Conservation (phyloP, 805 yeast species). For the Kluyveromyces nonfermentans region DNA sequence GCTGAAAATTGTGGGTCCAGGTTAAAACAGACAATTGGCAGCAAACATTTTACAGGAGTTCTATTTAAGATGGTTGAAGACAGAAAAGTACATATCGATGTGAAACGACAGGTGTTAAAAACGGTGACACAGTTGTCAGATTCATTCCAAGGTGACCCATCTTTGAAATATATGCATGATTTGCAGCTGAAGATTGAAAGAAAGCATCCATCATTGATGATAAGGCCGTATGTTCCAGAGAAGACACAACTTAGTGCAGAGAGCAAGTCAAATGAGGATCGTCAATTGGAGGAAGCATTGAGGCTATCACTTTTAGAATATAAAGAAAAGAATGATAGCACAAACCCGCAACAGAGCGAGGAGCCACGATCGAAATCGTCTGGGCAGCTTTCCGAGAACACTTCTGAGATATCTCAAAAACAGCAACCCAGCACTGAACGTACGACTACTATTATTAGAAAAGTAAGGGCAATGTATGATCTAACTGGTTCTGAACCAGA, state of each 20-base stretch:
- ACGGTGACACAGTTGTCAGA: conserved; percentile 57
- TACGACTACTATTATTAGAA: conserved; percentile 35
- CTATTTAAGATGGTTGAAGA: conserved; percentile 45
- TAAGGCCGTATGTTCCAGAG: conserved; percentile 48
- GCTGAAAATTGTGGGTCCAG: conserved; percentile 74
- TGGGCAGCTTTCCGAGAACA: not conserved
- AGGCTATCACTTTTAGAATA: conserved; percentile 61
- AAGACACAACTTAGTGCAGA: conserved; percentile 39
- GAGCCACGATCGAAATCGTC: conserved; percentile 6
- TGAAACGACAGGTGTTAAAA: conserved; percentile 57
- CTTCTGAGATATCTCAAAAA: not conserved
- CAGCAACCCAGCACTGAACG: conserved; percentile 4
- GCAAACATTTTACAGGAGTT: conserved; percentile 41
- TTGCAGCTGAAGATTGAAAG: conserved; percentile 42
- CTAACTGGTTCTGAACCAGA: conserved; percentile 71
- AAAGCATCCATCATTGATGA: conserved; percentile 32
- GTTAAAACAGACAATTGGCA: conserved; percentile 52
- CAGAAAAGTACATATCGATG: conserved; percentile 49
- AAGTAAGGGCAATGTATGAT: conserved; percentile 82
- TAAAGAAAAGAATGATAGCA: conserved; percentile 31
- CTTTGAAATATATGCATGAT: conserved; percentile 59
- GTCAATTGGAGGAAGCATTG: conserved; percentile 67
- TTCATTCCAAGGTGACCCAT: conserved; percentile 65
- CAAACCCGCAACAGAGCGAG: conserved; percentile 6
- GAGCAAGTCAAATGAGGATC: conserved; percentile 58